phyloP scores from a whole-genome alignment of 1,139 yeast species.

The Candida sp. region DNA sequence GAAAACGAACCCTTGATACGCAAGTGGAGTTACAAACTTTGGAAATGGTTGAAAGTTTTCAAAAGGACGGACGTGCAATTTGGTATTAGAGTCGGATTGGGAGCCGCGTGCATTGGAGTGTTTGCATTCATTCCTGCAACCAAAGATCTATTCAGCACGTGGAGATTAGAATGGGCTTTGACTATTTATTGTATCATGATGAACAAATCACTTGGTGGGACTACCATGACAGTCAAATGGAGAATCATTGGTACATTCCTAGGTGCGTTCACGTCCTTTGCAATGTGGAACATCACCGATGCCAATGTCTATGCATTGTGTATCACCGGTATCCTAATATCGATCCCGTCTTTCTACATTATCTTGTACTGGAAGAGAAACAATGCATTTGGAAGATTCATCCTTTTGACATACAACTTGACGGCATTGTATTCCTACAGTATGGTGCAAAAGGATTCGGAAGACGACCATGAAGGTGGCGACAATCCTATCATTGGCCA shows the following conservation, averaged over 20 bases:
- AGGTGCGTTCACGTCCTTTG: slow-evolving; percentile 68
- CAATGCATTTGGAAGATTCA: slow-evolving; percentile 73
- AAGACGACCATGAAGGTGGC: slow-evolving; percentile 74
- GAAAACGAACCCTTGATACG: slow-evolving; percentile 10
- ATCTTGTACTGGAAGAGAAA: slow-evolving; percentile 69
- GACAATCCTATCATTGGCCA: slow-evolving; percentile 71
- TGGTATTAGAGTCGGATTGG: slow-evolving; percentile 80
- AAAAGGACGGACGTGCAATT: slow-evolving; percentile 74
- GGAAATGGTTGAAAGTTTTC: slow-evolving; percentile 37
- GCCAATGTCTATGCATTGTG: slow-evolving; percentile 62
- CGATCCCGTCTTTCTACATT: slow-evolving; percentile 70
- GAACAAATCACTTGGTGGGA: slow-evolving; percentile 89
- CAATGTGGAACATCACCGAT: slow-evolving; percentile 60
- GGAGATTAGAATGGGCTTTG: slow-evolving; percentile 89
- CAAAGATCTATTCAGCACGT: slow-evolving; percentile 55
- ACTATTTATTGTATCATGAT: slow-evolving; percentile 83
- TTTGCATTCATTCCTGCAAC: slow-evolving; percentile 71
- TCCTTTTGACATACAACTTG: slow-evolving; percentile 76
- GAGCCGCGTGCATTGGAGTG: slow-evolving; percentile 67
- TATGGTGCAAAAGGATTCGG: slow-evolving; percentile 61
- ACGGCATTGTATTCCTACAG: slow-evolving; percentile 81
- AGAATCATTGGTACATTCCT: slow-evolving; percentile 75
- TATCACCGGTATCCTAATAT: slow-evolving; percentile 59
- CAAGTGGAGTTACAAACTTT: slow-evolving; percentile 23
- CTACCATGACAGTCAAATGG: slow-evolving; percentile 79